Base-by-base conservation (phyloP, 495 filamentous ascomycete species). In the Tetracladium marchalianum region DNA sequence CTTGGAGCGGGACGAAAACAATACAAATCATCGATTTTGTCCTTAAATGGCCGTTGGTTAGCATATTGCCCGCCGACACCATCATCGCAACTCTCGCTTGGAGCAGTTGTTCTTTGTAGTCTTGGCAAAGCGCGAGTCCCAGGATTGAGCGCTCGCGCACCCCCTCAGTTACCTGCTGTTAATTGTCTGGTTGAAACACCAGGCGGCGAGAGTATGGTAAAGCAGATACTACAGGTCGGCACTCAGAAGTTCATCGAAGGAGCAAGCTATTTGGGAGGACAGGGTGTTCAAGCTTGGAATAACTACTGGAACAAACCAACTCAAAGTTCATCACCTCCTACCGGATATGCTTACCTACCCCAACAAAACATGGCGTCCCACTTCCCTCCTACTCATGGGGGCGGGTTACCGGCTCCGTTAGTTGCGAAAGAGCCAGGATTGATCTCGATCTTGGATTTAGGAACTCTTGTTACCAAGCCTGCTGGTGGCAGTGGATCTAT, bases 171-270 rank as follows among this genome's bases (percentile, higher is more conserved):
- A 47, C 89, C 90, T n/a, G 69, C 76, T 5, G 65, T 81, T 32
- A 87, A 75, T 27, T 85, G 87, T 47, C 76, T 76, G 8, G 78
- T 87, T 10, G 89, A 95, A 48, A 77, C 82, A 4, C 85, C 84
- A 6, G 79, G 88, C 31, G 76, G 80, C 1, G 88, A 92, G 56
- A 81, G 85, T 35, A 69, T 95, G 35, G 69, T 95, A 49, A 87
- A 90, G 61, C 85, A 87, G 51, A 70, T 95, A 35, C 82, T 89
- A 53, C 73, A 90, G 53, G 87, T 90, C 57, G 85, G 88, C 1
- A 84, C 92, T 0, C 90, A 96, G 58, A 88, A 92, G 56, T 66
- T 94, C n/a, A 83, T 98, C 43, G 83, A 83, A 54, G 84, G 86
- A 18, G 87, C 87, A 15, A 83, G 80, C 50, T 94, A 85, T 82